A percentile compares a stretch with the other conserved stretches of the same genome.
Conservation (phyloP, 2,329 filamentous ascomycete species). For the Aspergillus oerlinghausenensis region DNA sequence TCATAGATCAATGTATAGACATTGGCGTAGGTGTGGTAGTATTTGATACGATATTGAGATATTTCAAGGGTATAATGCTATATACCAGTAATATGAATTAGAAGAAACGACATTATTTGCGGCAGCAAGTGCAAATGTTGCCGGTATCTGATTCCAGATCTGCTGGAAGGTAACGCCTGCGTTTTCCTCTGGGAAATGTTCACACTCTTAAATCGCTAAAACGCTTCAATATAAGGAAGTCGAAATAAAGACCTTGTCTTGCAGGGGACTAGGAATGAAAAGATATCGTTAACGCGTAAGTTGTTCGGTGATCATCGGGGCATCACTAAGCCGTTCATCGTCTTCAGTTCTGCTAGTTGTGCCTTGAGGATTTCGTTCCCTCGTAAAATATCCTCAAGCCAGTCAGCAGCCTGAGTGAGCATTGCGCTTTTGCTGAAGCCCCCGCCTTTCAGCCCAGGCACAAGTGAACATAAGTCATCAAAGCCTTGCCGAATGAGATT, state of each 20-base stretch:
- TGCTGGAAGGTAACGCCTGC: constrained; percentile 19
- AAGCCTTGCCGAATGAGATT: constrained; percentile 79
- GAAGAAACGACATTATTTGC: not conserved
- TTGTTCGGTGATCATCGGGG: constrained; percentile 24
- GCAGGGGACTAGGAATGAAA: constrained; percentile 6
- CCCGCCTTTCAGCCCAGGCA: constrained; percentile 68
- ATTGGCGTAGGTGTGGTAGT: not conserved
- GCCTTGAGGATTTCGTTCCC: constrained; percentile 61
- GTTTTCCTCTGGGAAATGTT: constrained; percentile 9
- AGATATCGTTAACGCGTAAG: constrained; percentile 20
- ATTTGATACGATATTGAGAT: not conserved
- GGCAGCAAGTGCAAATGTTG: constrained; percentile 5
- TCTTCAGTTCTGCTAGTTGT: constrained; percentile 49
- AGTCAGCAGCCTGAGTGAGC: constrained; percentile 69
- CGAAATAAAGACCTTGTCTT: not conserved
- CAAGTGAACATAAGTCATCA: constrained; percentile 70
- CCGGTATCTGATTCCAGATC: constrained; percentile 17
- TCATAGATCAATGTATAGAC: not conserved
- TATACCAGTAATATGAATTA: not conserved
- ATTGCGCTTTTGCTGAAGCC: constrained; percentile 81
- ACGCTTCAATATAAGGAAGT: constrained; percentile 14
- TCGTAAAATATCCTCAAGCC: constrained; percentile 66
- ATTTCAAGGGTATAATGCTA: not conserved
- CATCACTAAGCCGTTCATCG: constrained; percentile 33
- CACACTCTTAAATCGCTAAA: constrained; percentile 21